Conservation (phyloP, 306 rosid genomes). For the Quercus cerris region DNA sequence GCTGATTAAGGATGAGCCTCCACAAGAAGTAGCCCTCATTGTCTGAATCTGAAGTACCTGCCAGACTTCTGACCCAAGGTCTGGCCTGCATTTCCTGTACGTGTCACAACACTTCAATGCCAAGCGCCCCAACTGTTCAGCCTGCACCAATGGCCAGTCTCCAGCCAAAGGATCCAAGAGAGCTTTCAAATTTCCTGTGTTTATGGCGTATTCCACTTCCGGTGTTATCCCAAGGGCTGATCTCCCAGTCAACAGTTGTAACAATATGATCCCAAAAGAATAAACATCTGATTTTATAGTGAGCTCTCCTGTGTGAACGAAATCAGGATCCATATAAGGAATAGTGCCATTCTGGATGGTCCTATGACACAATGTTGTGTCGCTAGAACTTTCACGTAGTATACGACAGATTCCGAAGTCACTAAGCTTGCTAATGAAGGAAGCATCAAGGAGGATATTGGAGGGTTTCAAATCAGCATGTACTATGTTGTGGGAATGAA, state of each 20-base stretch:
- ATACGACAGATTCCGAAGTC: slow-evolving; percentile 1
- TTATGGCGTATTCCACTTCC: slow-evolving; percentile 40
- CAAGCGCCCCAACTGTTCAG: slow-evolving; percentile 46
- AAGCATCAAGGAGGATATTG: background rate
- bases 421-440: background rate
- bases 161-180: slow-evolving; percentile 54
- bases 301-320: slow-evolving; percentile 41
- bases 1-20: slow-evolving; percentile 31
- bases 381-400: background rate
- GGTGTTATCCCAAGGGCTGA: slow-evolving; percentile 35
- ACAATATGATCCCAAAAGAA: slow-evolving; percentile 48
- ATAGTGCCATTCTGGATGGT: slow-evolving; percentile 45
- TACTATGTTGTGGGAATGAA: background rate
- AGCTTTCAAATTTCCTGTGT: slow-evolving; percentile 32
- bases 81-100: slow-evolving; percentile 37
- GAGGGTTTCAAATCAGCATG: background rate
- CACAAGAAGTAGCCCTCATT: slow-evolving; percentile 42
- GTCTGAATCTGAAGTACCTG: slow-evolving; percentile 50
- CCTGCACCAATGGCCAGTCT: slow-evolving; percentile 54
- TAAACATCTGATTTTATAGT: slow-evolving; percentile 48
- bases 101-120: slow-evolving; percentile 51
- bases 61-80: slow-evolving; percentile 50
- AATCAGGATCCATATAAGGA: slow-evolving; percentile 52
- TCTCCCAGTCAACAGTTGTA: slow-evolving; percentile 42
- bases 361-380: slow-evolving; percentile 10